Base-by-base conservation (phyloP, 1,139 yeast species). In the Debaryomycetaceae sp. region DNA sequence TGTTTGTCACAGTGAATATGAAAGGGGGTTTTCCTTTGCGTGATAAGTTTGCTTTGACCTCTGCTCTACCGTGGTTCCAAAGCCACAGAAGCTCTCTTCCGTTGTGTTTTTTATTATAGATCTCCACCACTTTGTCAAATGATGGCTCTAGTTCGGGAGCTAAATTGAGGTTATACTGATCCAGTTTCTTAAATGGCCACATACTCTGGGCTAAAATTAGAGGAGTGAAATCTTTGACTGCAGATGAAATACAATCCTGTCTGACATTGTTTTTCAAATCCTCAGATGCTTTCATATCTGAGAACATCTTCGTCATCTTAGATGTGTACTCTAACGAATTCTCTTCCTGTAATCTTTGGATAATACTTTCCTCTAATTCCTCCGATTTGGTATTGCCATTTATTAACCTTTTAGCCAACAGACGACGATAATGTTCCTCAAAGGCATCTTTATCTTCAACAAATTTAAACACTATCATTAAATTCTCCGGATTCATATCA, bases 21-120 rank as follows among this genome's bases (percentile, higher is more conserved):
- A 87, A 87, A 41, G 95, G 95, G 4, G 92, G 88, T 55, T 84
- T 83, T 5, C 95, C 91, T 40, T 84, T 83, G 50, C 83, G 81
- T 5, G 92, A 79, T 48, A 89, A 76, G 56, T 87, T 86, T n/a
- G 95, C 96, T 61, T 82, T 86, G 41, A 94, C 67, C 59, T 94
- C 99, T 47, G 95, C 95, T 62, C 94, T 86, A 34, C 95, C 88
- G 57, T 88, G 82, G 51, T 88, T 87, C 97, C 98, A 94, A 43
- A 92, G 75, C 98, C 98, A 94, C 56, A 87, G 85, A 54, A 94
- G 77, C 50, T 88, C 83, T 60, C 98, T 78, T 11, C 98, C 98
- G 45, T 74, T 79, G 60, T 92, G 97, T 54, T 86, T 86, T 35
- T 74, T 69, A 36, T 79, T 75, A 59, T 92, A 94, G 45, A 85